Evolutionary conservation across 192 early-diverging fungal genomes (phyloP), one percentile per base, ranked within the genome.

Genomic region (Podila minutissima): DNA sequence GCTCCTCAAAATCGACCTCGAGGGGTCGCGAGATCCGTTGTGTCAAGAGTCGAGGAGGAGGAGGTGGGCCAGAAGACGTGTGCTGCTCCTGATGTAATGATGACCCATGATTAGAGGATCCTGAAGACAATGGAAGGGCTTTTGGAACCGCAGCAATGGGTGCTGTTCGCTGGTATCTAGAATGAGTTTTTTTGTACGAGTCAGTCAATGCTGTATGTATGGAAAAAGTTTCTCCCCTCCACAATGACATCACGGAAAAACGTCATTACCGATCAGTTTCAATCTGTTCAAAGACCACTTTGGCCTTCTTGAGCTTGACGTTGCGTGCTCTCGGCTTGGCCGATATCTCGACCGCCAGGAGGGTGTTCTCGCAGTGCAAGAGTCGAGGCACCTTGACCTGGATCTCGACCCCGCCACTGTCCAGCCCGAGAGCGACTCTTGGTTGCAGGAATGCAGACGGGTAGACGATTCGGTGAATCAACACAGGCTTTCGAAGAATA

Each of bases 251-350:
- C 35, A 46, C 3, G 8, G 3, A 17, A 15, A 41, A 46, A 12
- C 2, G 53, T 24, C n/a, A 55, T 28, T 79, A 79, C 76, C 76
- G 33, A 64, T 79, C 76, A 2, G 76, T 79, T 31, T 79, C 76
- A 51, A 79, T 79, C 35, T 79, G 76, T 37, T 79, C 76, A 79
- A 79, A 79, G 5, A 79, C 76, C 19, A 79, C 61, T 59, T 59
- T 79, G 22, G 76, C 76, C 41, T 72, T 79, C 35, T 65, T 65
- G 41, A 79, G 51, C 65, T 26, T 79, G 8, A 79, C 76, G 29
- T 72, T 79, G 22, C 70, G 70, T 48, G 76, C 67, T 69, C 76
- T 72, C 12, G 76, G 76, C 20, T 79, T 79, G 4, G 70, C 70
- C 50, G 71, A 72, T 5, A 79, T 32, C 60, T 79, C 76, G 8